Base-by-base conservation (phyloP, 78 protist genomes). In the Capsaspora owczarzaki region DNA sequence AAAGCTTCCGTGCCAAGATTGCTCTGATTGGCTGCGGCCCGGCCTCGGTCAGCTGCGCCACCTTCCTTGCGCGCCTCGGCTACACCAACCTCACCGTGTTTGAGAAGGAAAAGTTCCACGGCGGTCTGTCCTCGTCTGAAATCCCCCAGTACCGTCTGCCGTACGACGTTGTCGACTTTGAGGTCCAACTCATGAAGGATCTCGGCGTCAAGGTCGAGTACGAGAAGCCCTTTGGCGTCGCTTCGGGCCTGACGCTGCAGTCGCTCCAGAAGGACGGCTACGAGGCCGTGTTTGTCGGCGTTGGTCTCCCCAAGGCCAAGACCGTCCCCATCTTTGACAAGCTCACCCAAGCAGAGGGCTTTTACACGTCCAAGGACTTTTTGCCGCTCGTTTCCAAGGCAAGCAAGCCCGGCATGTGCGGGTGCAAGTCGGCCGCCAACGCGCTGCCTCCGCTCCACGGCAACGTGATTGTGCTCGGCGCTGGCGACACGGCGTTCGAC, bases 401-500 rank as follows among this genome's bases (percentile, higher is more conserved):
- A 1, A 79, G 91, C 61, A 95, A 95, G 83, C 85, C 91, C 25
- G 96, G 96, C 40, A 85, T 95, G 95, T 90, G 93, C 85, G 91
- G 89, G 37, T 88, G 93, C 78, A 79, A 68, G 37, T 19, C 80
- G 19, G 43, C 70, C n/a, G 40, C n/a, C 37, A 47, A 46, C n/a
- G 20, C 22, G 31, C 81, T 88, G 22, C 95, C 95, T 29, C 69
- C 76, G 61, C 47, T 95, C 19, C 29, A 61, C 74, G 98, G 98
- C n/a, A 69, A 88, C 60, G 97, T 93, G 35, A 82, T 95, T 47
- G 97, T 97, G 2, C 77, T 95, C 44, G 99, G 99, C 42, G 98
- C 98, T 10, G 99, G 99, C 33, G 98, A 97, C 84, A 93, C 97
- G 0, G 99, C 99, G 8, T 82, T 94, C 43, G 99, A 97, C 84